Conservation (phyloP, 164 flowering plant genomes). For the Warburgia ugandensis region DNA sequence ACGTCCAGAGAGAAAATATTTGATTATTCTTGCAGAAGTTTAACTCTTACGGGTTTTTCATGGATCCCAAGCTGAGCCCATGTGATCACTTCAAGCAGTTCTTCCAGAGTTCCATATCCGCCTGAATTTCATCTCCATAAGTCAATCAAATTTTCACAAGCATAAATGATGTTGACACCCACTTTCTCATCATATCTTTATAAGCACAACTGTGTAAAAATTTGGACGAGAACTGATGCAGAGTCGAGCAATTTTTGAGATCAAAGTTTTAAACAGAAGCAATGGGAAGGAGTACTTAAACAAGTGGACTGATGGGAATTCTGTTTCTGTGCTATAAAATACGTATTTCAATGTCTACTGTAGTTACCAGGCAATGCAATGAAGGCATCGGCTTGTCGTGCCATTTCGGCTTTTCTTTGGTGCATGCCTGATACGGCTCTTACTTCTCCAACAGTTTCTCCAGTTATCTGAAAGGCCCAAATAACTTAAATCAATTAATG, state of each 20-base stretch:
- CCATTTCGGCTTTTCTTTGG: slow-evolving; percentile 88
- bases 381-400: slow-evolving; percentile 83
- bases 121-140: slow-evolving; percentile 20
- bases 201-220: no score
- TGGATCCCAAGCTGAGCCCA: slow-evolving; percentile 81
- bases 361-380: slow-evolving; percentile 80
- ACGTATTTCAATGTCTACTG: no score
- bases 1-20: no score
- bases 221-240: no score
- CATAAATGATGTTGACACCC: not conserved
- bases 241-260: not conserved
- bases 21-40: no score
- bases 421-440: slow-evolving; percentile 69
- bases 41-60: slow-evolving; percentile 61
- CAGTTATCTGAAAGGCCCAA: slow-evolving; percentile 72
- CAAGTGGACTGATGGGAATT: no score
- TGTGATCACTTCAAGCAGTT: slow-evolving; percentile 65
- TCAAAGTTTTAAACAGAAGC: no score
- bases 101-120: slow-evolving; percentile 72
- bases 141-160: not conserved
- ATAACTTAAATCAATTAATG: no score
- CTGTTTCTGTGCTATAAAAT: no score
- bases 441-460: slow-evolving; percentile 74
- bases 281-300: no score
- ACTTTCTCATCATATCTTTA: no score